A percentile compares a stretch with the other conserved stretches of the same genome.
phyloP scores from a whole-genome alignment of 148 eudicot species.

The Amaranthus hypochondriacus region DNA sequence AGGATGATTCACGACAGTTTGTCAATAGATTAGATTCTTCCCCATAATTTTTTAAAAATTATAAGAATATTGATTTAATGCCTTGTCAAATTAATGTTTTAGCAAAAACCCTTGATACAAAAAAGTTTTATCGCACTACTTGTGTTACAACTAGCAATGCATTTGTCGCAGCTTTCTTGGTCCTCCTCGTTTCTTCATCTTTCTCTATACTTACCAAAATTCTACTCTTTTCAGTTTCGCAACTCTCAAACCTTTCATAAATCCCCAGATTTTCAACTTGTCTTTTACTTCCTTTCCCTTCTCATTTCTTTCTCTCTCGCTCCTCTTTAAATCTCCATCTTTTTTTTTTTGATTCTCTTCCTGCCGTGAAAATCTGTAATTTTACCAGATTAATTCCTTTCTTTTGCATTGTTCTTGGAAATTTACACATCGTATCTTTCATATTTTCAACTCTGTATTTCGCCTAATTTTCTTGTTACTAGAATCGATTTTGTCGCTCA shows the following conservation, averaged over 20 bases:
- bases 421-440: background rate
- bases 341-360: too few relatives aligned
- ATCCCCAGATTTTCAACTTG: background rate
- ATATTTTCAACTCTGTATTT: background rate
- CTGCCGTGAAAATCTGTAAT: background rate
- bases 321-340: background rate
- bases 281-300: background rate
- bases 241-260: background rate
- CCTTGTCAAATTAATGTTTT: too few relatives aligned
- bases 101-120: too few relatives aligned
- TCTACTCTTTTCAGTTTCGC: conserved; percentile 3
- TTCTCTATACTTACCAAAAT: background rate
- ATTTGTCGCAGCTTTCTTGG: too few relatives aligned
- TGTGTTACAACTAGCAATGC: too few relatives aligned
- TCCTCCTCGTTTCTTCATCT: conserved; percentile 10
- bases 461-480: background rate
- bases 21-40: too few relatives aligned
- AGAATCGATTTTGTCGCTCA: background rate
- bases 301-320: background rate
- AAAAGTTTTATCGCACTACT: too few relatives aligned
- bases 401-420: background rate
- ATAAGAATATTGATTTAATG: too few relatives aligned
- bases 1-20: too few relatives aligned
- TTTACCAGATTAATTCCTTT: background rate
- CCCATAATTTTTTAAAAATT: too few relatives aligned